Evolutionary conservation across 202 grass and related monocot genomes (phyloP), one percentile per base, ranked within the genome.

Genomic region (Cymbopogon flexuosus): DNA sequence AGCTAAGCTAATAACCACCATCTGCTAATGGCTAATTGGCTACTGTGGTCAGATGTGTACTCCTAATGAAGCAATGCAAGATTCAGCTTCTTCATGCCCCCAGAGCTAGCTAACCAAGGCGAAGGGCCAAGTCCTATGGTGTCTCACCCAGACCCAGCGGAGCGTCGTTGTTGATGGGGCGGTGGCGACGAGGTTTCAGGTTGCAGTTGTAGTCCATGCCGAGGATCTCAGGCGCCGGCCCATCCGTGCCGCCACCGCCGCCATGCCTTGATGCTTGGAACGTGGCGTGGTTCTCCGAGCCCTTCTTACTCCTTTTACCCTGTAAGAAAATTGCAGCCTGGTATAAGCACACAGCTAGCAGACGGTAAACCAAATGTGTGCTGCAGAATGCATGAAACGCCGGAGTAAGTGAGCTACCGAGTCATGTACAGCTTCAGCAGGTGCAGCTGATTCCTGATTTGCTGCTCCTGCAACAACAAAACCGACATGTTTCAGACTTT

Each of bases 91-190:
- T 81, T 62, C 73, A 59, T 67, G 76, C 36, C 65, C 36, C 45
- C 58, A 6, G 68, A 33, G 6, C 34, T 40, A 11, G 10, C 43
- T 39, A 11, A 9, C 57, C 24, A 42, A 30, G 36, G 56, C 56
- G 3, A 4, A 11, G 41, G 41, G n/a, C n/a, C n/a, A 21, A 27
- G 22, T n/a, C 49, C 19, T 73, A 89, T 0, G 79, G 88, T 69
- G 36, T 86, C 24, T 75, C 74, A 6, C 74, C 73, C 18, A 86
- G 59, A 5, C 68, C 66, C 13, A 85, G 49, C 5, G 83, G 83
- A 3, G 73, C 88, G 22, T 70, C 83, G 24, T 83, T 89, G 79
- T 86, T 86, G 83, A 86, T 83, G 15, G 88, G 83, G 10, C 35
- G 73, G 15, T 72, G 83, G 41, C 29, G 56, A 34, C 10, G 69